A percentile compares a stretch with the other conserved stretches of the same genome.
These are phyloP conservation scores for Nidula microcarpa DNA, from an alignment of 768 basidiomycete species.

Conservation along the genomic window DNA sequence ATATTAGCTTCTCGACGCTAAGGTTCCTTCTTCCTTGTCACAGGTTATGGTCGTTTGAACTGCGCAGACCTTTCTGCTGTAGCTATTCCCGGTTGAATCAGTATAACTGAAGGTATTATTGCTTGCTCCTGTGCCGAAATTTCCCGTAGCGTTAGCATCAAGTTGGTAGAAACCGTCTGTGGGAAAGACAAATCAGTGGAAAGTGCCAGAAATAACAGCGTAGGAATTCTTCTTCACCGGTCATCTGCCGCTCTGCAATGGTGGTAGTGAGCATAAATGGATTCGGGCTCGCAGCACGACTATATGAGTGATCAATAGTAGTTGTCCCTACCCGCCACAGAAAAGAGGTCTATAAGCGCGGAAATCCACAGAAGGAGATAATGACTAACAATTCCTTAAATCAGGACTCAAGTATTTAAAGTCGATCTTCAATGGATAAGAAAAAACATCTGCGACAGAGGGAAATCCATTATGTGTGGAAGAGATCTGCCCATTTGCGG, in stretches of 20 bases:
- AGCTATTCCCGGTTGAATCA: conserved; percentile 62
- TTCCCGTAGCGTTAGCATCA: conserved; percentile 31
- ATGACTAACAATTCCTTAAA: conserved; percentile 31
- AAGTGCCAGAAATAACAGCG: neutral
- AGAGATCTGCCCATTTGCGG: conserved; percentile 26
- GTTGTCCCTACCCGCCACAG: conserved; percentile 32
- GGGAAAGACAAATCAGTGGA: neutral
- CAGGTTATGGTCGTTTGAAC: conserved; percentile 57
- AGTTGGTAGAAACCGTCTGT: conserved; percentile 51
- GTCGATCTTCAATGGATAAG: conserved; percentile 44
- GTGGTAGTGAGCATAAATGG: neutral
- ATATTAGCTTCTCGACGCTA: neutral
- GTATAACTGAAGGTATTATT: conserved; percentile 64
- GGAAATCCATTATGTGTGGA: conserved; percentile 41
- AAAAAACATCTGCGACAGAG: conserved; percentile 36
- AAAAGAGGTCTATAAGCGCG: neutral
- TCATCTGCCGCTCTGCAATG: neutral
- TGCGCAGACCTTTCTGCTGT: conserved; percentile 54
- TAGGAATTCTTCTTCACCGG: neutral
- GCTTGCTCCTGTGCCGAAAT: conserved; percentile 65
- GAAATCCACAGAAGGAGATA: neutral
- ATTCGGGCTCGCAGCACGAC: conserved; percentile 26
- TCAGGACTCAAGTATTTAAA: conserved; percentile 31
- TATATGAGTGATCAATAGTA: conserved; percentile 68
- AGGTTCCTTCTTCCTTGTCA: conserved; percentile 22